Conservation (phyloP, 2,329 filamentous ascomycete genomes). For the Hymenoscyphus fructigenus region DNA sequence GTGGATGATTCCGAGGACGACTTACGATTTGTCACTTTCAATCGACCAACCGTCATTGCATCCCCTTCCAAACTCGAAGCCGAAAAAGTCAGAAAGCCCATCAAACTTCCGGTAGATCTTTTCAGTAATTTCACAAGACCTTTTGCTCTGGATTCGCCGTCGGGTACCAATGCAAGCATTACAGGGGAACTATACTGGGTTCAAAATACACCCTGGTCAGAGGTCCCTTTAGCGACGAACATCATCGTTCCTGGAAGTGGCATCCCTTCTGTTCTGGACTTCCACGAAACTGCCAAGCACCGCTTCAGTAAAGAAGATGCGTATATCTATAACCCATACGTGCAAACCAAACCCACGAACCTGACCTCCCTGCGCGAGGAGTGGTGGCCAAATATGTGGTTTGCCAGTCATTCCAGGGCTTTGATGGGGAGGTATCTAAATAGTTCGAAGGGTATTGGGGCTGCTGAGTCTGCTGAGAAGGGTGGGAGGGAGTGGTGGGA, state of each 20-base stretch:
- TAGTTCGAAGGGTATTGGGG: constrained; percentile 33
- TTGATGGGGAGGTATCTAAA: constrained; percentile 50
- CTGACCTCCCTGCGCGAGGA: constrained; percentile 2
- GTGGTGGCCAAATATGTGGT: constrained; percentile 22
- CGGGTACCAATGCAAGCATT: background rate
- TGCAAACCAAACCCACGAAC: background rate
- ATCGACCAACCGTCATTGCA: constrained; percentile 15
- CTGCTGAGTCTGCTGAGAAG: constrained; percentile 44
- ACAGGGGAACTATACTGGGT: no score
- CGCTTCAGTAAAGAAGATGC: no score
- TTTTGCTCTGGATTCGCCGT: constrained; percentile 13
- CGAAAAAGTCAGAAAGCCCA: constrained; percentile 13
- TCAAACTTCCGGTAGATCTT: constrained; percentile 20
- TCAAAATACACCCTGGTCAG: constrained; percentile 11
- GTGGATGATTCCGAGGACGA: constrained; percentile 23
- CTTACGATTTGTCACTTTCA: constrained; percentile 23
- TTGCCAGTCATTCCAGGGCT: constrained; percentile 43
- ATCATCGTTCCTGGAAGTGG: constrained; percentile 15
- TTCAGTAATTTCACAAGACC: constrained; percentile 15
- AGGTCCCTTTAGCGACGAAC: constrained; percentile 19
- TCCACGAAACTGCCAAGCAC: constrained; percentile 1
- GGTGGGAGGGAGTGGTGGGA: constrained; percentile 51
- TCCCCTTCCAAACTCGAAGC: constrained; percentile 16
- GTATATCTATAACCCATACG: no score
- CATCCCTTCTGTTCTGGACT: constrained; percentile 13